Conservation (phyloP, 2,329 filamentous ascomycete species). For the Geosmithia putterillii region DNA sequence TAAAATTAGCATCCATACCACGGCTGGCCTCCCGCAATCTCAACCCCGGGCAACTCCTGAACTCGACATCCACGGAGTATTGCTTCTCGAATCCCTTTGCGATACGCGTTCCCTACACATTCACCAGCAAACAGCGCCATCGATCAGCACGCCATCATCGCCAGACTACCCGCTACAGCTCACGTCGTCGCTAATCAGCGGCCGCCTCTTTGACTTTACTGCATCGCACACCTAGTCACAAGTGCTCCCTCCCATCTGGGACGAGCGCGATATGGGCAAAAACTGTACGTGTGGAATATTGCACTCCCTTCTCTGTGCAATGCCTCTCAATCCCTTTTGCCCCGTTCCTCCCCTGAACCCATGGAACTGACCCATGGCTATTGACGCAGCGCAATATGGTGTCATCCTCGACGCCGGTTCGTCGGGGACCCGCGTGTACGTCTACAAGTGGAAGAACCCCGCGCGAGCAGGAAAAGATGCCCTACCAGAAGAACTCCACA, state of each 20-base stretch:
- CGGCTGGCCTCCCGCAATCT: background rate
- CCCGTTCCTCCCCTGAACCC: background rate
- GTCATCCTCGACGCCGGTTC: slow-evolving; percentile 96
- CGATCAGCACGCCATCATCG: background rate
- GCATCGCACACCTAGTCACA: background rate
- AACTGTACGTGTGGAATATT: slow-evolving; percentile 14
- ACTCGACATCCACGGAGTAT: background rate
- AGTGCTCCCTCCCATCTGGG: background rate
- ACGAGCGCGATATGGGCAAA: slow-evolving; percentile 17
- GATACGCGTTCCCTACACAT: background rate
- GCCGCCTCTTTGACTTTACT: too few relatives aligned
- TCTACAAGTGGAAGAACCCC: slow-evolving; percentile 87
- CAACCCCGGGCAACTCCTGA: background rate
- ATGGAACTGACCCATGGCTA: background rate
- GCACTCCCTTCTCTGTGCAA: background rate
- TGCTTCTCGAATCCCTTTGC: background rate
- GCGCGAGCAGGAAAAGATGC: slow-evolving; percentile 46
- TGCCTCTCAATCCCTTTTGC: background rate
- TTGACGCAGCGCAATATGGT: slow-evolving; percentile 55
- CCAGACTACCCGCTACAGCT: background rate
- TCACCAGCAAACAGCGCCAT: background rate
- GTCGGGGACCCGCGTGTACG: slow-evolving; percentile 87
- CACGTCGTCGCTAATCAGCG: background rate
- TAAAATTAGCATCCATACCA: background rate
- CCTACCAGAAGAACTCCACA: slow-evolving; percentile 32